A percentile compares a stretch with the other conserved stretches of the same genome.
Conservation (phyloP, 169 alveolate genomes). For the Cryptosporidium viatorum region DNA sequence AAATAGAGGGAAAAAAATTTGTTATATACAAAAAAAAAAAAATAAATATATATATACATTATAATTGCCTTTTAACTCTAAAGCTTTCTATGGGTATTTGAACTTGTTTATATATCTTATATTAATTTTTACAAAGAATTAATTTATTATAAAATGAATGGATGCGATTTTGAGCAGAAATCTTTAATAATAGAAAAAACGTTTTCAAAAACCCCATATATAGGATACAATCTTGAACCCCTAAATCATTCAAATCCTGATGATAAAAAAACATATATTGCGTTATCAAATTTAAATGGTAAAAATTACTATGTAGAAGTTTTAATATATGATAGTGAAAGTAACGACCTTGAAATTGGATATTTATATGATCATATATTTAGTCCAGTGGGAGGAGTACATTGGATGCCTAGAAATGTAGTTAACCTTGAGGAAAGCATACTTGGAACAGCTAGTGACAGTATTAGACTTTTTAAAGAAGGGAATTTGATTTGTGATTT, state of each 20-base stretch:
- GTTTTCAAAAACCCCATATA: slow-evolving; percentile 32
- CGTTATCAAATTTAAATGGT: slow-evolving; percentile 23
- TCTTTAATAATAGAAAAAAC: slow-evolving; percentile 31
- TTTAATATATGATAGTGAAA: slow-evolving; percentile 14
- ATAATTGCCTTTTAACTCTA: not conserved
- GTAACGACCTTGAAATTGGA: slow-evolving; percentile 44
- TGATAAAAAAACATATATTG: slow-evolving; percentile 42
- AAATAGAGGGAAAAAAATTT: not conserved
- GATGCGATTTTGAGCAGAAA: not conserved
- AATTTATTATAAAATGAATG: not conserved
- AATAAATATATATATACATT: not conserved
- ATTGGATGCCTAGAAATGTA: slow-evolving; percentile 65
- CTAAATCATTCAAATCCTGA: slow-evolving; percentile 1
- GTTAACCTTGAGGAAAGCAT: slow-evolving; percentile 22
- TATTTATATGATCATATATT: slow-evolving; percentile 45
- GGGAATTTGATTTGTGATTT: slow-evolving; percentile 48
- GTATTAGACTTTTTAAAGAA: slow-evolving; percentile 45
- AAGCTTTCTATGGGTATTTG: not conserved
- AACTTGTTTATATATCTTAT: not conserved
- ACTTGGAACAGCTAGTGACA: slow-evolving; percentile 56
- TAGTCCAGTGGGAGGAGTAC: slow-evolving; percentile 69
- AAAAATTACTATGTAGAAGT: slow-evolving; percentile 40
- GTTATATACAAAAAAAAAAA: not conserved
- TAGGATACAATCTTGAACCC: slow-evolving; percentile 29
- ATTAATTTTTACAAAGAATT: not conserved